Base-by-base conservation (phyloP, 2,329 filamentous ascomycete species). In the Cladophialophora chaetospira region DNA sequence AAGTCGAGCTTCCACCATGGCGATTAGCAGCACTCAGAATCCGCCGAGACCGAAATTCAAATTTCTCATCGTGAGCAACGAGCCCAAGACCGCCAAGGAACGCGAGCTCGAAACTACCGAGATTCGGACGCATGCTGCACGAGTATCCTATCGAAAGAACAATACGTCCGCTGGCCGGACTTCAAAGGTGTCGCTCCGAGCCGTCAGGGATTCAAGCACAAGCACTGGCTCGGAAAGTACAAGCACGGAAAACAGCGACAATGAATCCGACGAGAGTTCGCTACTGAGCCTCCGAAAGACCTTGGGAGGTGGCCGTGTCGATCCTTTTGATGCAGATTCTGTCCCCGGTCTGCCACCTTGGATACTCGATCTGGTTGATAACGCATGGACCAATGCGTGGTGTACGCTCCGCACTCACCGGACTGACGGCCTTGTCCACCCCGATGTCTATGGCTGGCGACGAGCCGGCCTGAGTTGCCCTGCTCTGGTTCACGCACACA, bases 371-470 rank as follows among this genome's bases (percentile, higher is more conserved):
- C 28, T 49, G 4, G 26, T 49, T 10, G 45, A 49, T 17, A 29
- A 49, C 35, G 45, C 45, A 5, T 49, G 45, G 45, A 49, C 33
- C 15, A 35, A 49, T 28, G 28, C 33, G n/a, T 49, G 45, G 45
- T 49, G 26, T 19, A 26, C 25, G 15, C 28, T 49, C 8, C 45
- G 45, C 8, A 19, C 45, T 9, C 45, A 49, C 28, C 45, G 25
- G 6, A 15, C 10, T n/a, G 26, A n/a, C 15, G 45, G 45, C 23
- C 13, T 49, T 10, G 13, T 49, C 5, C 45, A 49, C 26, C 45
- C 45, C 17, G 45, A 49, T 17, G 33, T 49, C 45, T 35, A 33
- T 21, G 45, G 25, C 28, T 49, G 45, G 45, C 28, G 45, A 15
- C 19, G 17, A 17, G 45, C 45, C 5, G 45, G 45, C 15, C 28